phyloP scores from a whole-genome alignment of 176 grass and related monocot genomes.

The Ampelocalamus luodianensis region DNA sequence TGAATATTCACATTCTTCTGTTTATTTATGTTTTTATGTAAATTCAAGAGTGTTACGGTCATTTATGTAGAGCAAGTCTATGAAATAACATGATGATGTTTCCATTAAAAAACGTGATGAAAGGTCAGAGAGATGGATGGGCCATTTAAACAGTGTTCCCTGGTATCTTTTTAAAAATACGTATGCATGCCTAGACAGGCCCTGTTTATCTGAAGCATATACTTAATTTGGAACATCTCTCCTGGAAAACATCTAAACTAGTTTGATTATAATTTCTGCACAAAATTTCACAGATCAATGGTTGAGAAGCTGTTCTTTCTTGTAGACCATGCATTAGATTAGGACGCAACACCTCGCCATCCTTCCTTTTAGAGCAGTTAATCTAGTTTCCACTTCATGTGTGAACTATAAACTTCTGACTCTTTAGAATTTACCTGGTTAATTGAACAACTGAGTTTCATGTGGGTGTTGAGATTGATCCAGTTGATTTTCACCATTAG shows the following conservation, averaged over 20 bases:
- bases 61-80: constrained; percentile 16
- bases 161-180: constrained; percentile 13
- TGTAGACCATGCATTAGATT: neutral
- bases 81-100: neutral
- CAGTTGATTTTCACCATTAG: constrained; percentile 4
- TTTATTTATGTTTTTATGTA: constrained; percentile 11
- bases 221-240: neutral
- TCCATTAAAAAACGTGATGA: neutral
- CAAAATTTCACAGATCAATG: constrained; percentile 10
- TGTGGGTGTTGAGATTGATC: constrained; percentile 25
- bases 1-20: constrained; percentile 1
- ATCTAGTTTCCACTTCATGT: neutral
- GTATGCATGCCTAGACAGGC: neutral
- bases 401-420: constrained; percentile 18
- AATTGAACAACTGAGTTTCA: constrained; percentile 17
- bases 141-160: neutral
- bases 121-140: neutral
- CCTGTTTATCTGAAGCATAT: constrained; percentile 7
- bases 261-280: constrained; percentile 2
- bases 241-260: constrained; percentile 8
- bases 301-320: neutral
- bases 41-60: neutral
- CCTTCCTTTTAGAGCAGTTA: neutral
- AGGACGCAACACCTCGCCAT: neutral
- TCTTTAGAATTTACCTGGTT: constrained; percentile 16